Evolutionary conservation across 768 basidiomycete genomes (phyloP).

Genomic region (Psilocybe subaeruginosa): DNA sequence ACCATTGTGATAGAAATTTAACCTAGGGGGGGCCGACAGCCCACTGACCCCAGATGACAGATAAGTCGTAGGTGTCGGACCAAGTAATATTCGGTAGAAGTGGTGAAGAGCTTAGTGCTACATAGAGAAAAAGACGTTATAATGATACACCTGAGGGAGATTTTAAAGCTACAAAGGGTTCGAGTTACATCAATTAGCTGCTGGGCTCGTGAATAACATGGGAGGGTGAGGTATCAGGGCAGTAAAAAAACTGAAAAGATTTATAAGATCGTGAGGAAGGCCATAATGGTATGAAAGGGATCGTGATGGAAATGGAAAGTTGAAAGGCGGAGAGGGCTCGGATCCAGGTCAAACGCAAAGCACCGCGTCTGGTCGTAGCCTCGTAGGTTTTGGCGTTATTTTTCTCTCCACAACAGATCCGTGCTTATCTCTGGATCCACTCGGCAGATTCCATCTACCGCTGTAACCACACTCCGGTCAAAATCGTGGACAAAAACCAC

Average conservation of each 20-base stretch:
- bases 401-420: slow-evolving; percentile 27
- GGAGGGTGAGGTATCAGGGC: not conserved
- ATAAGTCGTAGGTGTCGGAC: not conserved
- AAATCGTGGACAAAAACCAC: slow-evolving; percentile 69
- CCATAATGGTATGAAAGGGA: not conserved
- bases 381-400: slow-evolving; percentile 7
- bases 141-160: not conserved
- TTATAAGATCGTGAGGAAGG: not conserved
- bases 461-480: slow-evolving; percentile 54
- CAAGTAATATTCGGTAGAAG: not conserved
- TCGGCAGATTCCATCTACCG: slow-evolving; percentile 36
- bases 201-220: not conserved
- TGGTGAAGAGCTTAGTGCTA: not conserved
- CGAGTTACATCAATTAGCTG: not conserved
- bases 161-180: not conserved
- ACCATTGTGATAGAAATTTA: not conserved
- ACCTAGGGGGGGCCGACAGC: not conserved
- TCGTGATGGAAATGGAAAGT: not conserved
- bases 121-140: not conserved
- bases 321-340: not conserved
- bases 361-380: not conserved
- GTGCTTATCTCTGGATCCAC: slow-evolving; percentile 28
- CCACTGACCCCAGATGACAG: not conserved
- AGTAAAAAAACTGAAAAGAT: not conserved
- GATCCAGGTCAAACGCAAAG: not conserved